Conservation (phyloP, 1,139 yeast species). For the Candida tropicalis region DNA sequence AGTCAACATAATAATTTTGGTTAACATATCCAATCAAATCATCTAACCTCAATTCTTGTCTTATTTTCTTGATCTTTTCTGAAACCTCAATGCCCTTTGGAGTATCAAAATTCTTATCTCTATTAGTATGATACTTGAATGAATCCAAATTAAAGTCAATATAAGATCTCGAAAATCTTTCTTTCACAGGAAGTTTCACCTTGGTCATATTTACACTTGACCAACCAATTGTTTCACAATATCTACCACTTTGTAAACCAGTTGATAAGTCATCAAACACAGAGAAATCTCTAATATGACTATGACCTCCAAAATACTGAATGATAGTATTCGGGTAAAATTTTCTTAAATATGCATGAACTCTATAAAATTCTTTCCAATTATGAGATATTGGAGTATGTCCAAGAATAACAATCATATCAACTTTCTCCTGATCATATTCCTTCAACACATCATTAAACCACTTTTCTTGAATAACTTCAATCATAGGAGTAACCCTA, state of each 20-base stretch:
- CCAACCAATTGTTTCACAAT: conserved; percentile 92
- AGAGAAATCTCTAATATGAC: conserved; percentile 85
- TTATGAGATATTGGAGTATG: conserved; percentile 73
- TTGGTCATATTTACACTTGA: conserved; percentile 52
- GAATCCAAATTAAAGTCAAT: conserved; percentile 79
- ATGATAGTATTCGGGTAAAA: conserved; percentile 65
- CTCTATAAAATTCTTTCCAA: conserved; percentile 56
- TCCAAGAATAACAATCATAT: conserved; percentile 70
- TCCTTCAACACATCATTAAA: conserved; percentile 53
- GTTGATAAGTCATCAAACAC: conserved; percentile 67
- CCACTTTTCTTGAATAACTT: conserved; percentile 64
- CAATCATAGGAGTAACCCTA: conserved; percentile 62
- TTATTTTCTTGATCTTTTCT: conserved; percentile 41
- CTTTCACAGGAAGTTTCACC: conserved; percentile 16
- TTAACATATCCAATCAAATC: conserved; percentile 66
- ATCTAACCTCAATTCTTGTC: conserved; percentile 57
- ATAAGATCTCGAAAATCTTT: conserved; percentile 59
- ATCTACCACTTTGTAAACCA: conserved; percentile 88
- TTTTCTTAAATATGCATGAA: conserved; percentile 58
- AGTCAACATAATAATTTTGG: conserved; percentile 62
- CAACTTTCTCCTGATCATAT: conserved; percentile 61
- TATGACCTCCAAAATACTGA: conserved; percentile 93
- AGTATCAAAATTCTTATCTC: conserved; percentile 42
- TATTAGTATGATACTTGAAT: conserved; percentile 61
- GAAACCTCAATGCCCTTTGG: conserved; percentile 54